Evolutionary conservation across 495 filamentous ascomycete genomes (phyloP), one percentile per base, ranked within the genome.

Genomic region (Penicillium cataractarum): DNA sequence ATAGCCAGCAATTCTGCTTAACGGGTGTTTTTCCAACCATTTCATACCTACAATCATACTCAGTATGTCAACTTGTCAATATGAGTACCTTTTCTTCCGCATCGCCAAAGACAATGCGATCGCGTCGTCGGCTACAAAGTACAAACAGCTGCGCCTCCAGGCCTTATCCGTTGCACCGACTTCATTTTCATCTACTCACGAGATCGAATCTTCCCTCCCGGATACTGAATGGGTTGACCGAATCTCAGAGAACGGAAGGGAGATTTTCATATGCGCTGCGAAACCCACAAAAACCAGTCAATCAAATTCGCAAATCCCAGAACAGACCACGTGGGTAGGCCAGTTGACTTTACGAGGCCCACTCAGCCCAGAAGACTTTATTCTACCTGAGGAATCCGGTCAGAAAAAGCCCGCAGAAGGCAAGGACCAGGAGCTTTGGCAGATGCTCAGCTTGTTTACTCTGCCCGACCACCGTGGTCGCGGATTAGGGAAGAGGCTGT

Each of bases 391-490:
- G 3, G 71, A 70, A 55, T 63, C 69, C 19, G 67, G 64, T 0
- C 67, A 72, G 35, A 64, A 63, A 6, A 13, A 57, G 0, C 57
- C 46, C 3, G 49, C 42, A 7, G 31, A 52, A 2, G 75, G 74
- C 9, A 57, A 65, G 3, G 63, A 60, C 13, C 70, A 75, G 52
- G 71, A 69, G 29, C 62, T 60, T 42, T 79, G 76, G 74, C 75
- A 79, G 19, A 75, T 77, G 72, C 68, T 76, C 1, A 73, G 73
- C 29, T 40, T 79, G 19, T 79, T 72, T 50, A 74, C 65, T 0
- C 64, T 66, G 24, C 70, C 75, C 4, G 62, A 63, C 2, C 68
- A 77, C 55, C 74, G 74, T 0, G 72, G 75, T 13, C 52, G 61
- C 24, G 75, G 76, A 8, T 62, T 79, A 24, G 76, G 70, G 0